A percentile compares a stretch with the other conserved stretches of the same genome.
These are phyloP conservation scores for Diplocarpon mali DNA, from an alignment of 2,329 filamentous ascomycete genomes.

Conservation along the genomic window DNA sequence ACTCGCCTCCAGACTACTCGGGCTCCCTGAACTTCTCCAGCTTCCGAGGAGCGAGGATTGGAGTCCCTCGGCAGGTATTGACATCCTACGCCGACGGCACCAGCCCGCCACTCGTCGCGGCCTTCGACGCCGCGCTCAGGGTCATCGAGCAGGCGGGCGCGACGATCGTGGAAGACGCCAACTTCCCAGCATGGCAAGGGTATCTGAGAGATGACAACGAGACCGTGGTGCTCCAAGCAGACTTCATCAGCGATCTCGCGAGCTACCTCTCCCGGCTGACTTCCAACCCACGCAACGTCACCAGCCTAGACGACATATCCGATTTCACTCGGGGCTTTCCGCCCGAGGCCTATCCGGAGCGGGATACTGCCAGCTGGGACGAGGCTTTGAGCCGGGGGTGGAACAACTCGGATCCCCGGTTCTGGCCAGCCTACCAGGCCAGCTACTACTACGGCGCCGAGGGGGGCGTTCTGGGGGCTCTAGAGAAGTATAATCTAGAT, in stretches of 20 bases:
- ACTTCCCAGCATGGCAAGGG: slow-evolving; percentile 42
- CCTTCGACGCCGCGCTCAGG: slow-evolving; percentile 44
- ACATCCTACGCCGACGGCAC: slow-evolving; percentile 19
- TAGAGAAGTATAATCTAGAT: slow-evolving; percentile 45
- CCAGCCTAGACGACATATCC: slow-evolving; percentile 38
- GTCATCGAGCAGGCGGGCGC: slow-evolving; percentile 45
- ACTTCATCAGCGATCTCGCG: slow-evolving; percentile 47
- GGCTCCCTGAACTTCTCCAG: slow-evolving; percentile 42
- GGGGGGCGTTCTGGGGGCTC: slow-evolving; percentile 49
- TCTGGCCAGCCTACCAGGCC: slow-evolving; percentile 45
- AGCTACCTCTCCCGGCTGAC: slow-evolving; percentile 45
- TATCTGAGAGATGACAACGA: slow-evolving; percentile 29
- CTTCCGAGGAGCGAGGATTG: slow-evolving; percentile 48
- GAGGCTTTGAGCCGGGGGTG: slow-evolving; percentile 38
- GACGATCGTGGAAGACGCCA: slow-evolving; percentile 46
- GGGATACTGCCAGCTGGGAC: slow-evolving; percentile 49
- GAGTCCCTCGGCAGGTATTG: slow-evolving; percentile 49
- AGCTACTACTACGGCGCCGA: slow-evolving; percentile 43
- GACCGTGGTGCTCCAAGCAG: slow-evolving; percentile 39
- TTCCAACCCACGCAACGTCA: slow-evolving; percentile 46
- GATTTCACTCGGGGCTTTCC: slow-evolving; percentile 35
- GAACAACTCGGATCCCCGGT: slow-evolving; percentile 43
- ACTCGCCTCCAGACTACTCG: slow-evolving; percentile 47
- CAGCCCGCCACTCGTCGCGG: slow-evolving; percentile 34
- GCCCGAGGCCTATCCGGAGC: slow-evolving; percentile 43